These are phyloP conservation scores for Porphyrellus cyaneotinctus DNA, from an alignment of 768 basidiomycete genomes.

Conservation along the genomic window DNA sequence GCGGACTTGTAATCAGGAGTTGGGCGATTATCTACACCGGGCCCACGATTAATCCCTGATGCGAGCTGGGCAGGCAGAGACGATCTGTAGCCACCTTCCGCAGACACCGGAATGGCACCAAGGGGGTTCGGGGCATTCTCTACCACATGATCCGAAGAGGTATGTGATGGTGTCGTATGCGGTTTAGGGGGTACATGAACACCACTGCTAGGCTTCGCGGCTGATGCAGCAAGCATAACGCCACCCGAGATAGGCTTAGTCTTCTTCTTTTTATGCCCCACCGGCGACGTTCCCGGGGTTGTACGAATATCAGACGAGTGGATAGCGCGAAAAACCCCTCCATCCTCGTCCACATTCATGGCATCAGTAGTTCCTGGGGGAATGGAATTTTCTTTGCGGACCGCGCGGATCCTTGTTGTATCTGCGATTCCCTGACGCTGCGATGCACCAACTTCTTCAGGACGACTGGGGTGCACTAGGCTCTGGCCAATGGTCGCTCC, in stretches of 20 bases:
- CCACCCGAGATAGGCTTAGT: constrained; percentile 15
- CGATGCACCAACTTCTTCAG: background rate
- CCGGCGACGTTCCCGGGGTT: background rate
- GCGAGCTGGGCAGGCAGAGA: constrained; percentile 11
- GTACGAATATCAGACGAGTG: background rate
- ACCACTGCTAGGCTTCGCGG: background rate
- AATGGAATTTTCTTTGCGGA: constrained; percentile 5
- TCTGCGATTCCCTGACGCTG: constrained; percentile 31
- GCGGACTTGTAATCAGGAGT: constrained; percentile 9
- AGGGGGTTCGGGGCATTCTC: background rate
- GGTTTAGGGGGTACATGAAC: constrained; percentile 3
- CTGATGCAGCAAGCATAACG: constrained; percentile 13
- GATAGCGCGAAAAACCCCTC: background rate
- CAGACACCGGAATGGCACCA: constrained; percentile 5
- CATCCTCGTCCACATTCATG: constrained; percentile 5
- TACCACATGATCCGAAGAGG: background rate
- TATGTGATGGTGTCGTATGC: background rate
- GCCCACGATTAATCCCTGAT: constrained; percentile 9
- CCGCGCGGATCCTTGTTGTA: constrained; percentile 25
- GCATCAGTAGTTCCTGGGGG: background rate
- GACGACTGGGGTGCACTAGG: background rate
- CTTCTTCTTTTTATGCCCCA: constrained; percentile 6
- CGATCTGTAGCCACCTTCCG: constrained; percentile 12
- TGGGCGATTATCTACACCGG: background rate
- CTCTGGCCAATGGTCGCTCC: background rate